phyloP scores from a whole-genome alignment of 306 rosid species.

The Prosopis cineraria region DNA sequence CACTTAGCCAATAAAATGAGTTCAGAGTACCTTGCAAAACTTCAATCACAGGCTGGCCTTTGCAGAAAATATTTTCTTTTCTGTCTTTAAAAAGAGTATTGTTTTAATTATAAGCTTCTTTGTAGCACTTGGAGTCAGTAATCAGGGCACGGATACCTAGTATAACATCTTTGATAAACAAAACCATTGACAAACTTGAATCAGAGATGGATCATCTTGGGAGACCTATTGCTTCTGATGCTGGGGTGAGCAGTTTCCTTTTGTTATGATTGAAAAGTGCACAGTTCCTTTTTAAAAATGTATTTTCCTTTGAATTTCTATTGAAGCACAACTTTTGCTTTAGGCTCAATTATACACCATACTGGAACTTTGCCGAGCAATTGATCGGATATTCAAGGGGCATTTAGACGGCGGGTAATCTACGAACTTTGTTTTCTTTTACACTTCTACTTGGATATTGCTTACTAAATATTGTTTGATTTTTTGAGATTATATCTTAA shows the following conservation, averaged over 20 bases:
- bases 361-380: slow-evolving; percentile 93
- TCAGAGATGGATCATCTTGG: slow-evolving; percentile 96
- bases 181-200: slow-evolving; percentile 91
- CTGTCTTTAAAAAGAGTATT: slow-evolving; percentile 3
- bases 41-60: slow-evolving; percentile 77
- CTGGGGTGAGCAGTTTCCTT: slow-evolving; percentile 73
- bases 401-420: slow-evolving; percentile 97
- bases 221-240: slow-evolving; percentile 88
- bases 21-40: slow-evolving; percentile 95
- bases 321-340: slow-evolving; percentile 31
- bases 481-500: slow-evolving; percentile 5
- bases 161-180: slow-evolving; percentile 87
- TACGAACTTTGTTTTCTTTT: slow-evolving; percentile 18
- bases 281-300: neutral
- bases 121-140: slow-evolving; percentile 85
- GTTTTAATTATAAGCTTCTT: slow-evolving; percentile 41
- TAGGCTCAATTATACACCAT: slow-evolving; percentile 94
- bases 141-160: slow-evolving; percentile 86
- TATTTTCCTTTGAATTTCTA: slow-evolving; percentile 9
- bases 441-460: neutral
- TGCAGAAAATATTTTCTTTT: neutral
- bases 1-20: slow-evolving; percentile 91
- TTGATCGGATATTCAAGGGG: slow-evolving; percentile 94
- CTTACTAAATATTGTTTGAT: slow-evolving; percentile 1
- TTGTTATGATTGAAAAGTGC: slow-evolving; percentile 19